Evolutionary conservation across 2,329 filamentous ascomycete species (phyloP), one percentile per base, ranked within the genome.

Genomic region (Colletotrichum australisinense): DNA sequence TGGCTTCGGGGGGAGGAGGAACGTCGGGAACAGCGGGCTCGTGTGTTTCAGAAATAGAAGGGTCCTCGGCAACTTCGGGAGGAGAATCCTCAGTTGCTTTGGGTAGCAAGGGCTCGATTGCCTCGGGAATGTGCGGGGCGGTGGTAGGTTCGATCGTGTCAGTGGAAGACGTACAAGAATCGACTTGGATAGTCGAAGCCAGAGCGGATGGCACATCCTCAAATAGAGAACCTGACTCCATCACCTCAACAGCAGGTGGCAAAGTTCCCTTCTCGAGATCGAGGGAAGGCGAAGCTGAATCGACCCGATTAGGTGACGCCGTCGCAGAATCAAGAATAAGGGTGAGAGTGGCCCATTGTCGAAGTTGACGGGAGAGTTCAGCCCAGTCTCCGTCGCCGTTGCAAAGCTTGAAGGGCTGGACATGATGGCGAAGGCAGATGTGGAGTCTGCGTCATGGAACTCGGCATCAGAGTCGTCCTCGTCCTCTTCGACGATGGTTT

Each of bases 401-500:
- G 71, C 71, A 38, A 73, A 73, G 60, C 71, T 73, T 5, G 71
- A 70, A 26, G 71, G 71, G 52, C 71, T 73, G 30, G 71, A 65
- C 28, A 64, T 16, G 22, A 65, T 19, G 3, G 26, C 55, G 6
- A 64, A 7, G 26, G 49, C 60, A 19, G 60, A 58, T 6, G 68
- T 53, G 5, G 70, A 73, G 14, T 56, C 56, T 19, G 62, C 71
- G 32, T 73, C 71, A 57, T 73, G 71, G 35, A 66, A 73, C 12
- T 73, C 71, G 1, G 38, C 53, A 9, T 72, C 69, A 14, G 69
- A 72, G 5, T 66, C 60, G 6, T 73, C 67, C 59, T 73, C 71
- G 28, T 70, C 71, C 55, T 71, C 67, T 26, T 73, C 71, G 14
- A 63, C 57, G 14, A 73, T 73, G 19, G 56, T 62, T 32, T 73